Conservation (phyloP, 257 asterid species). For the Ligustrum vulgare region DNA sequence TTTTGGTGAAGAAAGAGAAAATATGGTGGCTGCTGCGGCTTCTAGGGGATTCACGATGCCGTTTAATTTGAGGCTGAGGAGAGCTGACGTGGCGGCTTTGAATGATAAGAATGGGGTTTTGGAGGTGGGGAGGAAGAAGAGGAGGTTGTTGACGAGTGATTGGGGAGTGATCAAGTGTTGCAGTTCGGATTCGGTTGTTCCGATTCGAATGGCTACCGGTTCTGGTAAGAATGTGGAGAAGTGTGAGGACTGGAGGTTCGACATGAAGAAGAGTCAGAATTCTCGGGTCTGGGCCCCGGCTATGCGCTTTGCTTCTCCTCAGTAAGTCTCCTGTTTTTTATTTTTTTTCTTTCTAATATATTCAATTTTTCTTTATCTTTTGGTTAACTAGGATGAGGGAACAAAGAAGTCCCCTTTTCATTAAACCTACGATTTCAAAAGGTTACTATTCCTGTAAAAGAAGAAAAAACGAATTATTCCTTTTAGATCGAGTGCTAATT, state of each 20-base stretch:
- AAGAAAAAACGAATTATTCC: neutral
- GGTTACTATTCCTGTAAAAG: neutral
- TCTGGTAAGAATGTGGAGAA: conserved; percentile 51
- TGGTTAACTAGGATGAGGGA: neutral
- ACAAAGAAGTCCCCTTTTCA: neutral
- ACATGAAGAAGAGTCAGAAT: conserved; percentile 39
- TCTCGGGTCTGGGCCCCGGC: conserved; percentile 44
- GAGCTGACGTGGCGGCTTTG: conserved; percentile 35
- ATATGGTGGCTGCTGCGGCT: conserved; percentile 41
- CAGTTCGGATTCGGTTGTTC: conserved; percentile 43
- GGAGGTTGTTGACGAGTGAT: conserved; percentile 34
- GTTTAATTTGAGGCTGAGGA: conserved; percentile 32
- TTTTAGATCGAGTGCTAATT: neutral
- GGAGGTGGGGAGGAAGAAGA: conserved; percentile 51
- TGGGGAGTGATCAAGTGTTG: conserved; percentile 44
- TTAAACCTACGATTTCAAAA: neutral
- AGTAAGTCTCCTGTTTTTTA: conserved; percentile 31
- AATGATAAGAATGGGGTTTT: conserved; percentile 29
- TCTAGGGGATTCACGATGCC: conserved; percentile 59
- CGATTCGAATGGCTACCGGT: conserved; percentile 38
- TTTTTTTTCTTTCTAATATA: neutral
- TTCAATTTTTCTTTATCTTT: neutral
- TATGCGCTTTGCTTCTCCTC: conserved; percentile 64
- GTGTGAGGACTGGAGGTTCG: conserved; percentile 51
- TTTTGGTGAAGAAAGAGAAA: conserved; percentile 15